Evolutionary conservation across 176 grass and related monocot species (phyloP).

Genomic region (Triticum dicoccoides): DNA sequence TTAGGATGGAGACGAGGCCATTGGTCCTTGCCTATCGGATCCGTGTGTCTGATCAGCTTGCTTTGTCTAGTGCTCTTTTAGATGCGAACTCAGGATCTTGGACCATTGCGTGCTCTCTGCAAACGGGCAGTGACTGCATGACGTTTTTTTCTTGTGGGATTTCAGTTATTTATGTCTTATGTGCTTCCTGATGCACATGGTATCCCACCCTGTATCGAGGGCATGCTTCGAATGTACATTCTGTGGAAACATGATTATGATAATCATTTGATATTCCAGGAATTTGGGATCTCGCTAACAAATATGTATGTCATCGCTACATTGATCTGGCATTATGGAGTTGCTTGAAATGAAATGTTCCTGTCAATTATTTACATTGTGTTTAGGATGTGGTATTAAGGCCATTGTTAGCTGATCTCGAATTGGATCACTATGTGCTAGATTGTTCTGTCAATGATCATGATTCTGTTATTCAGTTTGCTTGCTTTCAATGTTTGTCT

Average conservation of each 20-base stretch:
- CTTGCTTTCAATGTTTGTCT: not conserved
- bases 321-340: not conserved
- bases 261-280: not conserved
- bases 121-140: not conserved
- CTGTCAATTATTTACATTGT: not conserved
- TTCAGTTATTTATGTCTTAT: not conserved
- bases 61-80: not conserved
- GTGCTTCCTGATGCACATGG: not conserved
- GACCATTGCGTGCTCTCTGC: not conserved
- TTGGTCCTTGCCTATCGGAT: not conserved
- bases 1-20: conserved; percentile 4
- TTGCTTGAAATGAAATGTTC: conserved; percentile 15
- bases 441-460: not conserved
- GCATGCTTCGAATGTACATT: not conserved
- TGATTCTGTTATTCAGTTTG: not conserved
- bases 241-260: not conserved
- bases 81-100: conserved; percentile 2
- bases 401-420: not conserved
- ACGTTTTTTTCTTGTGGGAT: conserved; percentile 13
- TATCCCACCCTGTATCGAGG: not conserved
- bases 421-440: not conserved
- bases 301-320: not conserved
- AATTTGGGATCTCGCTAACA: conserved; percentile 19
- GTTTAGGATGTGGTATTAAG: not conserved
- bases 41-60: not conserved